Evolutionary conservation across 2,329 filamentous ascomycete species (phyloP).

Genomic region (Apiospora hydei): DNA sequence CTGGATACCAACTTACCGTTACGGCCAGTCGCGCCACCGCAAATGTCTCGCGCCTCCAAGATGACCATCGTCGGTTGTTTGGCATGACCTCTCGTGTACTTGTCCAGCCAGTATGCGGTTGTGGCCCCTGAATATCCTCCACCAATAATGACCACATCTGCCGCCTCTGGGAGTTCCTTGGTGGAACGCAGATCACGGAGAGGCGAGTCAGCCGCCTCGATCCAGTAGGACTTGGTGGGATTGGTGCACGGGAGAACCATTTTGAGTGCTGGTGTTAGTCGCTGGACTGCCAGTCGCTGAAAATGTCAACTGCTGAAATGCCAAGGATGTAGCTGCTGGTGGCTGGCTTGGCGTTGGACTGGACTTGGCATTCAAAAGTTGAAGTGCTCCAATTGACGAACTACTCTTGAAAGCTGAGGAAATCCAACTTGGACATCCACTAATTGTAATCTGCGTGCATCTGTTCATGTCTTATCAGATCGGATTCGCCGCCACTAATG

Average conservation of each 20-base stretch:
- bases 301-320: neutral
- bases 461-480: neutral
- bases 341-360: neutral
- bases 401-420: too few relatives aligned
- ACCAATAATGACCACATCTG: conserved; percentile 36
- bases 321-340: neutral
- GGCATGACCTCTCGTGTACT: conserved; percentile 31
- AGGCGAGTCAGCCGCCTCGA: conserved; percentile 30
- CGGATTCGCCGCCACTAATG: neutral
- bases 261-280: neutral
- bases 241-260: conserved; percentile 32
- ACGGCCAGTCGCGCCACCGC: conserved; percentile 35
- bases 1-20: conserved; percentile 32
- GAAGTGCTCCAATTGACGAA: too few relatives aligned
- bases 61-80: conserved; percentile 30
- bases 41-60: conserved; percentile 33
- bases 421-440: too few relatives aligned
- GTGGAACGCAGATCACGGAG: conserved; percentile 29
- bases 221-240: conserved; percentile 32
- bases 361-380: neutral
- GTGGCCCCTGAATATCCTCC: conserved; percentile 37
- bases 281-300: too few relatives aligned
- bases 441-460: too few relatives aligned
- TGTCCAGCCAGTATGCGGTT: conserved; percentile 40
- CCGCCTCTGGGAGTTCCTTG: conserved; percentile 28